These are phyloP conservation scores for Beauveria caledonica DNA, from an alignment of 2,329 filamentous ascomycete genomes.

Conservation along the genomic window DNA sequence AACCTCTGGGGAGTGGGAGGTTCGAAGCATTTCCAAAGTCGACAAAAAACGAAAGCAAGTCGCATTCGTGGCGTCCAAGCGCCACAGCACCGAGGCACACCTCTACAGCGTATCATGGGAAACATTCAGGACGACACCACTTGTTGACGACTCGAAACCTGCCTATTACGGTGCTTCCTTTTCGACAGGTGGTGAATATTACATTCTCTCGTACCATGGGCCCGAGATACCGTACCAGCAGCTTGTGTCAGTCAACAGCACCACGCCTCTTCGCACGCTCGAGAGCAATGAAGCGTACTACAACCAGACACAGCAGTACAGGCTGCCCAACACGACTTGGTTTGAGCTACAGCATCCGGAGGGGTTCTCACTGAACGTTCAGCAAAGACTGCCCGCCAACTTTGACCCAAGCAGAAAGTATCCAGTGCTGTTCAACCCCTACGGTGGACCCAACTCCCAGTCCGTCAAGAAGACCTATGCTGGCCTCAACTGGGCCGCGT, in stretches of 20 bases:
- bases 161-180: slow-evolving; percentile 59
- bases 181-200: slow-evolving; percentile 53
- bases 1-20: slow-evolving; percentile 61
- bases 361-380: slow-evolving; percentile 54
- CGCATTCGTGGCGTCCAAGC: slow-evolving; percentile 58
- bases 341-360: slow-evolving; percentile 54
- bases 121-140: slow-evolving; percentile 43
- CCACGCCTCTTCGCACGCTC: slow-evolving; percentile 46
- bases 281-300: slow-evolving; percentile 52
- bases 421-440: slow-evolving; percentile 58
- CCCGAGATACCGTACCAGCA: slow-evolving; percentile 64
- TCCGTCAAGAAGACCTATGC: slow-evolving; percentile 50
- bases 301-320: slow-evolving; percentile 48
- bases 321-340: slow-evolving; percentile 56
- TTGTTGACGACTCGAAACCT: slow-evolving; percentile 52
- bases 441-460: slow-evolving; percentile 59
- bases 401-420: slow-evolving; percentile 57
- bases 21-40: slow-evolving; percentile 49
- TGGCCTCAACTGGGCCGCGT: slow-evolving; percentile 49
- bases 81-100: slow-evolving; percentile 59
- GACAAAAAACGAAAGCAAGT: slow-evolving; percentile 47
- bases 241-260: slow-evolving; percentile 50
- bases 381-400: slow-evolving; percentile 56
- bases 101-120: slow-evolving; percentile 57
- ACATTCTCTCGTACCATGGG: slow-evolving; percentile 56